These are phyloP conservation scores for Globisporangium splendens DNA, from an alignment of 352 stramenopile species.

Conservation along the genomic window DNA sequence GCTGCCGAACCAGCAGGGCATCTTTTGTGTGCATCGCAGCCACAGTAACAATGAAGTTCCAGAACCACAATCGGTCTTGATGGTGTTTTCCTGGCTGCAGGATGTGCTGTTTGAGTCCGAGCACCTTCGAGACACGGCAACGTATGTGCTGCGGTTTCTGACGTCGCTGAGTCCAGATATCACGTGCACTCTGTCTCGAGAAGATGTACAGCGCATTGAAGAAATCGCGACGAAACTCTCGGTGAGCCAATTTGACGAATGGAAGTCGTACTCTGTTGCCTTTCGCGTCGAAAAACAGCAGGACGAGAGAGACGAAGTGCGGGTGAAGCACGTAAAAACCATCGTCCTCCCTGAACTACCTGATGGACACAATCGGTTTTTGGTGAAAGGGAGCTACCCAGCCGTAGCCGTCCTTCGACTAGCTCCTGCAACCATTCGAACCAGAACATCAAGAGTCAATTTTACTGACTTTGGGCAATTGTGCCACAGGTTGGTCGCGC, in stretches of 20 bases:
- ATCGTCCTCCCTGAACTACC: conserved; percentile 1
- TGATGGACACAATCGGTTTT: conserved; percentile 13
- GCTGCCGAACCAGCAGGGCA: conserved; percentile 33
- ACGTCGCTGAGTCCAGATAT: conserved; percentile 10
- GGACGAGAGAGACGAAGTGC: conserved; percentile 9
- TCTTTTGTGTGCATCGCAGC: conserved; percentile 1
- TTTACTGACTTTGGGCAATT: not conserved
- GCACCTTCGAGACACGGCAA: conserved; percentile 48
- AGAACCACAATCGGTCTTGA: conserved; percentile 12
- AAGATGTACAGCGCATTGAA: not conserved
- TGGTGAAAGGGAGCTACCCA: conserved; percentile 35
- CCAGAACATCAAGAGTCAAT: no score
- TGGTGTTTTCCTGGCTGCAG: conserved; percentile 63
- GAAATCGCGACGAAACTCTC: not conserved
- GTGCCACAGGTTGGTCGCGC: not conserved
- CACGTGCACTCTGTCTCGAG: conserved; percentile 6
- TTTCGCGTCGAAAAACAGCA: conserved; percentile 13
- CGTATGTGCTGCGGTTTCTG: conserved; percentile 61
- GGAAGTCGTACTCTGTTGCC: conserved; percentile 14
- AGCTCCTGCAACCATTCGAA: conserved; percentile 20
- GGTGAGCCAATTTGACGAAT: not conserved
- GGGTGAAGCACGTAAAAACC: conserved; percentile 2
- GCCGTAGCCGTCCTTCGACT: conserved; percentile 20
- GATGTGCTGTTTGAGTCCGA: conserved; percentile 34
- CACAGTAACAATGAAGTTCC: no score